Evolutionary conservation across 129 eudicot species (phyloP).

Genomic region (Helianthus tuberosus): DNA sequence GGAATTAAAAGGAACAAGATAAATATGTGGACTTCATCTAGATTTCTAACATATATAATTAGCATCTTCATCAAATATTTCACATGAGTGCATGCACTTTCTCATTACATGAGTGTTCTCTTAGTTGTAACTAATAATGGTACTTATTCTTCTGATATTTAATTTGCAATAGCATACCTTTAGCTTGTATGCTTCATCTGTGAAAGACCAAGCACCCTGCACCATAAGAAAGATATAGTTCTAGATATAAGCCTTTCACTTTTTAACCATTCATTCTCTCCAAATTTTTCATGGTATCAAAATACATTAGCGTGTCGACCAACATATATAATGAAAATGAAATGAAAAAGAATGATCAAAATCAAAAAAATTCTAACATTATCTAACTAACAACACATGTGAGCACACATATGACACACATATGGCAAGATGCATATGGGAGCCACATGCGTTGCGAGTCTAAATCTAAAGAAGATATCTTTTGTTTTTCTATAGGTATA

Average conservation of each 20-base stretch:
- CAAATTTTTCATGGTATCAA: too few relatives aligned
- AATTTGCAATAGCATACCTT: conserved; percentile 50
- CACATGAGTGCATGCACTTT: neutral
- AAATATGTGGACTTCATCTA: neutral
- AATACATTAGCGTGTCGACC: too few relatives aligned
- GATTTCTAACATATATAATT: neutral
- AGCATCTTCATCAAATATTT: neutral
- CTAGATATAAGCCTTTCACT: neutral
- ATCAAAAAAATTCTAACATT: too few relatives aligned
- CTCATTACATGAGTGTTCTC: too few relatives aligned
- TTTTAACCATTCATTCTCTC: neutral
- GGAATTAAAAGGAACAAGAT: neutral
- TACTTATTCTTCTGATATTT: neutral
- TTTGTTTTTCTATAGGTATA: neutral
- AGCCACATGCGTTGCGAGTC: neutral
- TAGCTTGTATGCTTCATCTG: conserved; percentile 77
- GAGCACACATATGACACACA: conserved; percentile 6
- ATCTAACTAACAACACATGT: neutral
- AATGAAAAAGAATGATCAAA: too few relatives aligned
- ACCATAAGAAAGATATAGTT: conserved; percentile 26
- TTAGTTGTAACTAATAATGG: neutral
- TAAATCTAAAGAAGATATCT: neutral
- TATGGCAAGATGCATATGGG: neutral
- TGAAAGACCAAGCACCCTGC: conserved; percentile 92
- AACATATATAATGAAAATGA: too few relatives aligned